These are phyloP conservation scores for Xylaria grammica DNA, from an alignment of 495 filamentous ascomycete genomes.

Conservation along the genomic window DNA sequence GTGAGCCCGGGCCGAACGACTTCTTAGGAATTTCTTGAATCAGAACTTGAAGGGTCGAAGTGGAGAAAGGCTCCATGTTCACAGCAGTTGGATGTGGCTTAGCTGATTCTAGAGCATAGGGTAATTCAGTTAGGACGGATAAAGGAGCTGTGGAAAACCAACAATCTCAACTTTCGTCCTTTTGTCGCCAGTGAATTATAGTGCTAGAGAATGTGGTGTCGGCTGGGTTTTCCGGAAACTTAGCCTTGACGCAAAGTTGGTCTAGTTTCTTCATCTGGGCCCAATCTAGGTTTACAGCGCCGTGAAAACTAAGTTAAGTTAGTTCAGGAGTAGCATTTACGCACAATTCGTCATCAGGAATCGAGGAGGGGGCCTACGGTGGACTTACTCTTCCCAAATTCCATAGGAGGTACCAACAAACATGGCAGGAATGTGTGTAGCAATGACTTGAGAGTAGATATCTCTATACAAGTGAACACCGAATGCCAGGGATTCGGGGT, in stretches of 20 bases:
- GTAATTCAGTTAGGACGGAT: too few species aligned
- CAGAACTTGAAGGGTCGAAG: too few species aligned
- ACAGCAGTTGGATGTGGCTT: too few species aligned
- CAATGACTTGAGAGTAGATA: slow-evolving; percentile 45
- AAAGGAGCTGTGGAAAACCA: background rate
- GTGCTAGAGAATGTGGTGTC: slow-evolving; percentile 46
- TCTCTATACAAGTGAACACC: slow-evolving; percentile 66
- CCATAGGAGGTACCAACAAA: slow-evolving; percentile 49
- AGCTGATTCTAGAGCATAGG: too few species aligned
- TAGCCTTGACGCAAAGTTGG: slow-evolving; percentile 31
- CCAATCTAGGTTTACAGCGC: slow-evolving; percentile 12
- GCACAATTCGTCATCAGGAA: slow-evolving; percentile 5
- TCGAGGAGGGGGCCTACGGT: background rate
- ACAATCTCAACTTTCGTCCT: slow-evolving; percentile 4
- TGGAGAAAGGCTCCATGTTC: too few species aligned
- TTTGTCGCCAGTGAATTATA: slow-evolving; percentile 41
- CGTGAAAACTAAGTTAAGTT: slow-evolving; percentile 19
- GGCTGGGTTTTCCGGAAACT: slow-evolving; percentile 45
- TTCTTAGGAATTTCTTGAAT: too few species aligned
- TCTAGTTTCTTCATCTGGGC: slow-evolving; percentile 37
- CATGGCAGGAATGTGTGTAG: slow-evolving; percentile 39
- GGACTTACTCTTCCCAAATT: slow-evolving; percentile 44
- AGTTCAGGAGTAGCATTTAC: slow-evolving; percentile 11
- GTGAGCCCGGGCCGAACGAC: too few species aligned
- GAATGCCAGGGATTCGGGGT: slow-evolving; percentile 51